phyloP scores from a whole-genome alignment of 345 rosid genomes.

The Eucalyptus grandis region DNA sequence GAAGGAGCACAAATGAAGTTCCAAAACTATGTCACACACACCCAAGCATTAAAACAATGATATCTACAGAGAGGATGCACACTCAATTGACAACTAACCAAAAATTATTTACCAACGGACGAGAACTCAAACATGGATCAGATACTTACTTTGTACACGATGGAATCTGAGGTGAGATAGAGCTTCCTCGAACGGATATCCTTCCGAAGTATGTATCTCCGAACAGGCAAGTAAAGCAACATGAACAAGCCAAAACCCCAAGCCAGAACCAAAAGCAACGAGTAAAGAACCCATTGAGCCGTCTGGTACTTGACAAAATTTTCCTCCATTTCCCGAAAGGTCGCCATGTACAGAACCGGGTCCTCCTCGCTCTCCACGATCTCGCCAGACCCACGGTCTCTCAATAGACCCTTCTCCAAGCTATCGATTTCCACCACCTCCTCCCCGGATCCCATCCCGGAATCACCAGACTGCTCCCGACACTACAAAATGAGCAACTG shows the following conservation, averaged over 20 bases:
- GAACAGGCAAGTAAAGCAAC: slow-evolving; percentile 48
- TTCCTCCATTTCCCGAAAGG: slow-evolving; percentile 46
- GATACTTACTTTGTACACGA: slow-evolving; percentile 42
- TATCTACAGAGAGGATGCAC: neutral
- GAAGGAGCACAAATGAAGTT: neutral
- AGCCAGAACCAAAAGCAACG: slow-evolving; percentile 42
- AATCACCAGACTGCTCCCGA: neutral
- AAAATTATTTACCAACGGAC: neutral
- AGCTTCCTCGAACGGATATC: slow-evolving; percentile 58
- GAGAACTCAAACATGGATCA: neutral
- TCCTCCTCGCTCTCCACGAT: slow-evolving; percentile 17
- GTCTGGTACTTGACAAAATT: slow-evolving; percentile 41
- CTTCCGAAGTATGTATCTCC: slow-evolving; percentile 39
- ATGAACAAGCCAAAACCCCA: slow-evolving; percentile 65
- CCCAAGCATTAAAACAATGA: neutral
- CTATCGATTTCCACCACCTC: slow-evolving; percentile 44
- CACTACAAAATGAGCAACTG: neutral
- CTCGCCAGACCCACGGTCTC: neutral
- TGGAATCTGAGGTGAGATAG: slow-evolving; percentile 48
- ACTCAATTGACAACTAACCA: neutral
- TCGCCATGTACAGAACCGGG: slow-evolving; percentile 33
- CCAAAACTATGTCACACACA: neutral
- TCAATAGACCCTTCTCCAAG: slow-evolving; percentile 38
- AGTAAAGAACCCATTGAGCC: slow-evolving; percentile 43
- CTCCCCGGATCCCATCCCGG: slow-evolving; percentile 23